Evolutionary conservation across 345 rosid genomes (phyloP).

Genomic region (Syzygium oleosum): DNA sequence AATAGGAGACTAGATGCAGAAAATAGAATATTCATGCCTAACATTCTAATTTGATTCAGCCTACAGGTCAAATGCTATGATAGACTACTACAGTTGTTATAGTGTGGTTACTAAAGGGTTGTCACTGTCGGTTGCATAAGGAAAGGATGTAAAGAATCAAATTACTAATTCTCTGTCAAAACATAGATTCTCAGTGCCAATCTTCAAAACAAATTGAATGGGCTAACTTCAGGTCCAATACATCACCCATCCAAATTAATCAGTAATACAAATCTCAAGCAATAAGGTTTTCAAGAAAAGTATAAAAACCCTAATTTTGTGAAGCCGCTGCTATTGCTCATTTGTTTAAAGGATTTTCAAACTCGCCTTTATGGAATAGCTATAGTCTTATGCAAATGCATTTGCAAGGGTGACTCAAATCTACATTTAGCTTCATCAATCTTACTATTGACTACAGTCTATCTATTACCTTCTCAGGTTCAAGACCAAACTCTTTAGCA

Average conservation of each 20-base stretch:
- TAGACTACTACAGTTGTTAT: not conserved
- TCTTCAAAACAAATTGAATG: not conserved
- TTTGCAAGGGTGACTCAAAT: not conserved
- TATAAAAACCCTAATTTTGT: not conserved
- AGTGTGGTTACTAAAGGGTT: not conserved
- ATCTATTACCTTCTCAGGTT: constrained; percentile 61
- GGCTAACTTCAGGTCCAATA: not conserved
- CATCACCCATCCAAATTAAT: not conserved
- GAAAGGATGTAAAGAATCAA: not conserved
- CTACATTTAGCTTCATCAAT: not conserved
- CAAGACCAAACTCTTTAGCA: constrained; percentile 76
- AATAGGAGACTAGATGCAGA: not conserved
- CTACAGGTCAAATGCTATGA: not conserved
- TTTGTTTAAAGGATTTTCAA: not conserved
- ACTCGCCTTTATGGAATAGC: not conserved
- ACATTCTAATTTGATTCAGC: not conserved
- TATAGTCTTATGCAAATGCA: not conserved
- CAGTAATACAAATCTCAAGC: not conserved
- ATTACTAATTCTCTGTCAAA: not conserved
- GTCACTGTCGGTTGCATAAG: not conserved
- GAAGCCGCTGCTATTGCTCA: not conserved
- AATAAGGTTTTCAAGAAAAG: not conserved
- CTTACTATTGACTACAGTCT: not conserved
- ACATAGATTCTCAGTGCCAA: not conserved
- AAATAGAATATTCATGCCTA: not conserved